Base-by-base conservation (phyloP, 148 eudicot genomes). In the Persicaria tinctoria region DNA sequence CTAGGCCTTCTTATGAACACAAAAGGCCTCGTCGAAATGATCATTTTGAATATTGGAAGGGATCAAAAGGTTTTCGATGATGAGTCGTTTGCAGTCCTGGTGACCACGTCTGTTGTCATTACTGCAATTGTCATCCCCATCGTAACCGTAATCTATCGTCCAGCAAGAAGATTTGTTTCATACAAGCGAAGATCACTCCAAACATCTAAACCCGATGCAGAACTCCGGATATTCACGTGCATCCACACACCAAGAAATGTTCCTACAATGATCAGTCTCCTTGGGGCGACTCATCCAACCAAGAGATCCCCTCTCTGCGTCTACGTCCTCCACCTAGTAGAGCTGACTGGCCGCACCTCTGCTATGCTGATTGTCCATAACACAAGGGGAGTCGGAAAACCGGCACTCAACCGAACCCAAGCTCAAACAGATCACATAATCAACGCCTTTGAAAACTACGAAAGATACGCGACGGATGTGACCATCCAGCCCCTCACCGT, bases 1-100 rank as follows among this genome's bases (percentile, higher is more conserved):
- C 88, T 90, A 2, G 89, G 91, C 51, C 74, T 88, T 63, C 83
- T 90, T 62, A 87, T 90, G 94, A 90, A 90, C 77, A 82, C 91
- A 48, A 95, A 95, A 74, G 99, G 99, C 46, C 94, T 95, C 11
- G 92, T 95, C 13, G 99, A 95, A 72, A 92, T 95, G 92, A 90
- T 95, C 44, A 86, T 95, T 73, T 87, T 95, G n/a, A 95, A 95
- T 71, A 93, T 95, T 17, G 97, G 99, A 12, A 92, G 81, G 82
- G 99, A 95, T 75, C 93, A 90, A 85, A 87, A 88, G 91, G 91
- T 92, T 1, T 70, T 90, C 16, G 92, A 95, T 74, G 94, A 88
- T 44, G 80, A 80, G 57, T 80, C 97, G 53, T 92, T 89, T 76
- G 84, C 99, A 10, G 83, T 95, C 59, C 86, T 95, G 93, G 88